phyloP scores from a whole-genome alignment of 371 early-diverging fungal genomes.

The Saksenaea vasiformis region DNA sequence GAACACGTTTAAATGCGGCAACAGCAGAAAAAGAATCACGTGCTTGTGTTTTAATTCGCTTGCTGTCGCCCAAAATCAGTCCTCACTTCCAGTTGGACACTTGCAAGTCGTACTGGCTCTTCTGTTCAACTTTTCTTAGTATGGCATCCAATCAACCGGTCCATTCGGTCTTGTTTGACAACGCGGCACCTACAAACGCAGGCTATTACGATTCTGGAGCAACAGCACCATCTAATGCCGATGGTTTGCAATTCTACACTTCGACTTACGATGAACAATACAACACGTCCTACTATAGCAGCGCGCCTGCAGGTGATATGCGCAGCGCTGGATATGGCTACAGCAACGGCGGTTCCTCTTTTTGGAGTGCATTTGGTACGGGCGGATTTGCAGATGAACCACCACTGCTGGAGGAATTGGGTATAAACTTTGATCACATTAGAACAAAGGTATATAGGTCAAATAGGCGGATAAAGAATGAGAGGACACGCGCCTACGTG shows the following conservation, averaged over 20 bases:
- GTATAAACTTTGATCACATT: constrained; percentile 89
- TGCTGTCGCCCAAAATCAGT: no score
- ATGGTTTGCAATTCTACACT: constrained; percentile 68
- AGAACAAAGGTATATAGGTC: constrained; percentile 62
- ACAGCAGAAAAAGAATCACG: no score
- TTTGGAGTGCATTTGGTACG: constrained; percentile 53
- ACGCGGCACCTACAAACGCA: constrained; percentile 29
- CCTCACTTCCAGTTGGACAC: no score
- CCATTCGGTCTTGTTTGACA: constrained; percentile 59
- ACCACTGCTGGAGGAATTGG: constrained; percentile 89
- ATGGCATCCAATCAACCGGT: constrained; percentile 49
- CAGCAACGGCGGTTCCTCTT: constrained; percentile 1
- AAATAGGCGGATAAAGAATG: no score
- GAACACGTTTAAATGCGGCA: no score
- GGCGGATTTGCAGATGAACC: constrained; percentile 87
- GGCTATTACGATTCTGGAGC: constrained; percentile 31
- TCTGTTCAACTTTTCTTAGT: background rate
- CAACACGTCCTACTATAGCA: constrained; percentile 39
- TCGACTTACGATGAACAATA: constrained; percentile 64
- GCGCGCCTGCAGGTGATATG: constrained; percentile 52
- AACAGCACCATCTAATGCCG: constrained; percentile 31
- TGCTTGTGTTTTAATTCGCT: no score
- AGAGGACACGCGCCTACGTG: no score
- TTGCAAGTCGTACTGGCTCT: background rate
- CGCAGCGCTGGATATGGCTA: constrained; percentile 48